Evolutionary conservation across 306 rosid genomes (phyloP), one percentile per base, ranked within the genome.

Genomic region (Trifolium fragiferum): DNA sequence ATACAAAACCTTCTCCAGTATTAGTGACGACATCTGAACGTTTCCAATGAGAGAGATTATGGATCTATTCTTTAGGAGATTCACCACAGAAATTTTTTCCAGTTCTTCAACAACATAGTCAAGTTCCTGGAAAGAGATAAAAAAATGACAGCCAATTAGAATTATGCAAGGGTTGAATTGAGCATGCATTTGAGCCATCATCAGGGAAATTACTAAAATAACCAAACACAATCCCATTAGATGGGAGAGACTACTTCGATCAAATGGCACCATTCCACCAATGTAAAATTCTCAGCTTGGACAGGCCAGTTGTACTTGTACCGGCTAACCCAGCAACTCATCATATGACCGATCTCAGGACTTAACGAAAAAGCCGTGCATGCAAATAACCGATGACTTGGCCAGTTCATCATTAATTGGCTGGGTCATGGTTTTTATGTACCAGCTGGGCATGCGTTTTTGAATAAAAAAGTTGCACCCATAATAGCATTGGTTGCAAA

Each of bases 1-100:
- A 44, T 33, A 73, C 73, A 80, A 50, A 80, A 93, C 98, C 97
- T 89, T 91, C 83, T 91, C 98, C 78, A 93, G 84, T 84, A 93
- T 91, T 57, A 88, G 88, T 20, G 98, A 91, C 18, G 98, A 93
- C 81, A 74, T 89, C 87, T 91, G 97, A 74, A 89, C 97, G 75
- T 93, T 91, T 82, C 98, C 98, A 47, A 93, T 93, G 73, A 93
- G 98, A 75, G 98, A 93, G 53, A 93, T 93, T 59, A 93, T 93
- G 53, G 98, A 93, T 82, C 96, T 80, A 69, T 77, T 91, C 81
- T 93, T 96, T 62, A 93, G 92, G 75, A 93, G 98, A 75, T 93
- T 86, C 40, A 93, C 97, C 49, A 89, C 89, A 41, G 98, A 93
- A 83, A 93, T 91, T 80, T 93, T 93, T 89, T 91, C 94, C 62